Evolutionary conservation across 2,329 filamentous ascomycete genomes (phyloP).

Genomic region (Exophiala mesophila): DNA sequence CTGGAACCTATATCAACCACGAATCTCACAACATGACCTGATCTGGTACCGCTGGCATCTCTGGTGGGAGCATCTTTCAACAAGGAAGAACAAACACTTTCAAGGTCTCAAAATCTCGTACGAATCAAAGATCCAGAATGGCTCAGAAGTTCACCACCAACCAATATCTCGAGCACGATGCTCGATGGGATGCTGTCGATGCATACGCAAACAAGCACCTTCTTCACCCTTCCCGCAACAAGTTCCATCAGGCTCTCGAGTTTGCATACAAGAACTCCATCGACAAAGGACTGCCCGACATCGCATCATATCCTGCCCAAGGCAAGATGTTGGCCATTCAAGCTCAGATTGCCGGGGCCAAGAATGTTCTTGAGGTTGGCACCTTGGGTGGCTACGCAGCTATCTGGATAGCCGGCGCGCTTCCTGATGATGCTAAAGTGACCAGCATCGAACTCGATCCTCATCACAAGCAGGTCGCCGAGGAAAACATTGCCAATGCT

Average conservation of each 20-base stretch:
- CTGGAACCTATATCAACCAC: neutral
- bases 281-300: conserved; percentile 34
- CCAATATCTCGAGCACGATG: conserved; percentile 8
- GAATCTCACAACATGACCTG: too few species aligned
- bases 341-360: conserved; percentile 33
- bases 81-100: too few species aligned
- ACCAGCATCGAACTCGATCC: conserved; percentile 50
- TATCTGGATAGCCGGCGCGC: conserved; percentile 47
- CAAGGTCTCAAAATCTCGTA: too few species aligned
- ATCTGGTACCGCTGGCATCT: too few species aligned
- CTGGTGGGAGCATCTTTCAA: too few species aligned
- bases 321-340: conserved; percentile 41
- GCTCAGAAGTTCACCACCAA: conserved; percentile 4
- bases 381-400: conserved; percentile 52
- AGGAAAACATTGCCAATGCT: conserved; percentile 40
- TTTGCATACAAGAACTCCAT: conserved; percentile 32
- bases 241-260: conserved; percentile 27
- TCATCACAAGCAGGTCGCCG: conserved; percentile 44
- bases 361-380: conserved; percentile 49
- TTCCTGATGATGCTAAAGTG: conserved; percentile 36
- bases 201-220: conserved; percentile 17
- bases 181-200: conserved; percentile 18
- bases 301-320: conserved; percentile 34
- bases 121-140: too few species aligned
- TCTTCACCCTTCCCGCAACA: conserved; percentile 21